Percentiles rank a stretch among this genome's conserved stretches.
Conservation (phyloP, 352 stramenopile genomes). For the Phytophthora podocarpi region DNA sequence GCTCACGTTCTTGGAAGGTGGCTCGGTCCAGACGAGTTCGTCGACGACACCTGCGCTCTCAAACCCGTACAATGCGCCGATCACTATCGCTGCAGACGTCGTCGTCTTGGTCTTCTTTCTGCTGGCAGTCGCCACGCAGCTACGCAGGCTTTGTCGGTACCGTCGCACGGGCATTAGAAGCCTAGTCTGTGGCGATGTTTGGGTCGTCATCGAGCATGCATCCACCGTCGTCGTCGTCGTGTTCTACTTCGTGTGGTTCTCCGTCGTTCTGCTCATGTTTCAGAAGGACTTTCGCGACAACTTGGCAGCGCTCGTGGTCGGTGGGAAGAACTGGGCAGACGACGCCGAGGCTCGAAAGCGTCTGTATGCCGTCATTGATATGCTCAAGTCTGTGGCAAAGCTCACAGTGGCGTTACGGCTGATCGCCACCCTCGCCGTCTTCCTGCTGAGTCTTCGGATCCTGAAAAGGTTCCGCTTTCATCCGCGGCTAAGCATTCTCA, state of each 20-base stretch:
- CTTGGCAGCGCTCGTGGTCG: conserved; percentile 17
- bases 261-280: conserved; percentile 49
- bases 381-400: conserved; percentile 17
- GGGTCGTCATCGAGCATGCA: conserved; percentile 26
- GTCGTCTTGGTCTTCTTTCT: conserved; percentile 44
- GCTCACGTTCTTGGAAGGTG: conserved; percentile 41
- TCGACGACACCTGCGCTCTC: conserved; percentile 39
- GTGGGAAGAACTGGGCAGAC: conserved; percentile 20
- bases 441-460: conserved; percentile 26
- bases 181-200: conserved; percentile 45
- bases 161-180: conserved; percentile 4
- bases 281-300: conserved; percentile 28
- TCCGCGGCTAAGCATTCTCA: conserved; percentile 26
- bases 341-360: conserved; percentile 23
- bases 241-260: conserved; percentile 55
- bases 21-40: conserved; percentile 35
- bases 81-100: conserved; percentile 35
- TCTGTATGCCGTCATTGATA: conserved; percentile 22
- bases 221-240: conserved; percentile 10
- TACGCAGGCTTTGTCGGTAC: conserved; percentile 25
- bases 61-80: conserved; percentile 37
- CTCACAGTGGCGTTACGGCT: conserved; percentile 24
- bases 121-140: conserved; percentile 18
- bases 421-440: conserved; percentile 21
- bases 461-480: conserved; percentile 36